Base-by-base conservation (phyloP, 192 early-diverging fungal genomes). In the Spizellomyces punctatus region DNA sequence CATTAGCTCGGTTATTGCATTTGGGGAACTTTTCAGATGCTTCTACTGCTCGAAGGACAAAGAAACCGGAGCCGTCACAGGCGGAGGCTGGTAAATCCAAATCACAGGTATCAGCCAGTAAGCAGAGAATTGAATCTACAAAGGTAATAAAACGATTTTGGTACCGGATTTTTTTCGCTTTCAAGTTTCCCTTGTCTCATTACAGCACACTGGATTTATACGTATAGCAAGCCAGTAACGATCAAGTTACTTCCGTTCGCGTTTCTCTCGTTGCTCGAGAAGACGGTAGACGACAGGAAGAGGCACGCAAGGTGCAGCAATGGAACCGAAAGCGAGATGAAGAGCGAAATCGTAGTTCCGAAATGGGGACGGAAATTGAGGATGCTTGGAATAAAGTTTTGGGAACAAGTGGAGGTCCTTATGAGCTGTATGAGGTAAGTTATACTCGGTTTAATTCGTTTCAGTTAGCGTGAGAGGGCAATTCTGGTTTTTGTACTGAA, bases 211-310 rank as follows among this genome's bases (percentile, higher is more conserved):
- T 50, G 16, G 41, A 52, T 16, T 16, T 16, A 36, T 36, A 3
- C 1, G 27, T 36, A 36, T 16, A 81, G 70, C 58, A 46, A 46
- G 46, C 67, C 14, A 74, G 69, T 41, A 72, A 76, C 36, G 79
- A 80, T 19, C 64, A 66, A 41, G 82, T 83, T 10, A 82, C 84
- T 6, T 78, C 76, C 64, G 70, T 86, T 55, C 75, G 79, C 10
- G 82, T 84, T 1, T 71, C 80, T 41, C 69, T 85, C 41, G 76
- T 79, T 6, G 74, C 63, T 8, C 80, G 86, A 8, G 86, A 88
- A 60, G 65, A 57, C 19, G 58, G 46, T 19, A 71, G 84, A 14
- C 78, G 84, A n/a, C 63, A 64, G 17, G 86, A 88, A 36, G 84
- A 88, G 27, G 64, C 72, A 44, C 54, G 63, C 22, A 82, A 82